These are phyloP conservation scores for Skeletonema tropicum DNA, from an alignment of 108 stramenopile genomes.

Conservation along the genomic window DNA sequence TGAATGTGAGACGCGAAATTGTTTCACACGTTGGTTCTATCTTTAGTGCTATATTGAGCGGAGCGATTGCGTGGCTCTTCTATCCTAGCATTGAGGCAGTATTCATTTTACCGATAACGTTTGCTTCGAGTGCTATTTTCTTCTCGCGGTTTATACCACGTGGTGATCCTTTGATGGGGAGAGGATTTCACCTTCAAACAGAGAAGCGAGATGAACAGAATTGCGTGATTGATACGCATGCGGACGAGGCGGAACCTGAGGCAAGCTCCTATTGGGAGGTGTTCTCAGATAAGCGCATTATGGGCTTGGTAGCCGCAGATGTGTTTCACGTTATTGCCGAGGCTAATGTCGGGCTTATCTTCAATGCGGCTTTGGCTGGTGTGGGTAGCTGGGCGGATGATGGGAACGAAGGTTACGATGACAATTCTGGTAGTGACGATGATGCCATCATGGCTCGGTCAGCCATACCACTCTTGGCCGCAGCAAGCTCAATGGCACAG, in stretches of 20 bases:
- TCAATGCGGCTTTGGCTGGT: constrained; percentile 36
- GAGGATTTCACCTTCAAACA: constrained; percentile 25
- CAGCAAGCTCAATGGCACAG: constrained; percentile 36
- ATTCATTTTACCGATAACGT: constrained; percentile 28
- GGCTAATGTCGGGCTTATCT: constrained; percentile 43
- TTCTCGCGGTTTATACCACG: constrained; percentile 24
- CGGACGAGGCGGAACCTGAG: constrained; percentile 18
- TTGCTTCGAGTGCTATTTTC: constrained; percentile 25
- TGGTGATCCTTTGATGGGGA: constrained; percentile 42
- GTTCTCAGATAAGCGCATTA: constrained; percentile 31
- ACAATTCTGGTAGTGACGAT: background rate
- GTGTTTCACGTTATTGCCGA: constrained; percentile 37
- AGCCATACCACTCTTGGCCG: constrained; percentile 34
- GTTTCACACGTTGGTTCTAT: constrained; percentile 36
- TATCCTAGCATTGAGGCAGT: constrained; percentile 38
- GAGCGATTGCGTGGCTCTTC: constrained; percentile 24
- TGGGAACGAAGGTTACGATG: background rate
- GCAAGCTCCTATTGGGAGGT: constrained; percentile 35
- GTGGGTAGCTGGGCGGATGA: constrained; percentile 4
- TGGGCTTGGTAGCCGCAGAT: constrained; percentile 3
- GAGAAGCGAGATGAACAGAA: constrained; percentile 26
- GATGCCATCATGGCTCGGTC: constrained; percentile 25
- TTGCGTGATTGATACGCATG: constrained; percentile 36
- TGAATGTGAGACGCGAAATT: constrained; percentile 38
- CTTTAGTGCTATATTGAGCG: constrained; percentile 26